Base-by-base conservation (phyloP, 1,284 basidiomycete species). In the Trichosporon coremiiforme region DNA sequence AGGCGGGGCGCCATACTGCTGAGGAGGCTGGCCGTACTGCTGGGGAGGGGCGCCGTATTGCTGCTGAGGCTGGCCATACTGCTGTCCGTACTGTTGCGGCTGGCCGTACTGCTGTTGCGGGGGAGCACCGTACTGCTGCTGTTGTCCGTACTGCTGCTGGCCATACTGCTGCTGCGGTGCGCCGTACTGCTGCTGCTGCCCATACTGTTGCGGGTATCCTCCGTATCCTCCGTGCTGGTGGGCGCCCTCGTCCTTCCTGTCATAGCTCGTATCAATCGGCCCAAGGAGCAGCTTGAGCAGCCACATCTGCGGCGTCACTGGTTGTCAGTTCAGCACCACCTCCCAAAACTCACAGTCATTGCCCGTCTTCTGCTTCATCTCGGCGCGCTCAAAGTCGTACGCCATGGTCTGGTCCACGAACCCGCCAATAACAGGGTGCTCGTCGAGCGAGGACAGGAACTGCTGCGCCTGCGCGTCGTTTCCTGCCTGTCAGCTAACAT, bases 321-420 rank as follows among this genome's bases (percentile, higher is more conserved):
- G 1, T 8, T 6, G 64, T 50, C 31, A 65, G 64, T 12, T 50
- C 33, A 4, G 2, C 17, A 0, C 45, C 6, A 31, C 20, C 3
- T 4, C 6, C 10, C 22, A 2, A 4, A 66, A 29, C 66, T 77
- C 75, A 68, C 72, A 36, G 65, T 81, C 78, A 73, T 78, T 78
- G 17, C 78, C 78, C 33, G 80, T 77, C 74, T 70, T 66, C 47
- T 64, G 66, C 68, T 62, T 65, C 69, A 67, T 70, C 66, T 73
- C 64, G 53, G 64, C 66, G 62, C 67, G 70, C 66, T 73, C 72
- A 41, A 64, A 69, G 66, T 73, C 72, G 45, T 50, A 73, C 64
- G 69, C 72, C 70, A 71, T 71, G 12, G 70, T 71, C 68, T 73
- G 72, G 72, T 73, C 72, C 41, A 71, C 64, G 35, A 73, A 70